Conservation (phyloP, 78 protist genomes). For the Dictyostelium purpureum region DNA sequence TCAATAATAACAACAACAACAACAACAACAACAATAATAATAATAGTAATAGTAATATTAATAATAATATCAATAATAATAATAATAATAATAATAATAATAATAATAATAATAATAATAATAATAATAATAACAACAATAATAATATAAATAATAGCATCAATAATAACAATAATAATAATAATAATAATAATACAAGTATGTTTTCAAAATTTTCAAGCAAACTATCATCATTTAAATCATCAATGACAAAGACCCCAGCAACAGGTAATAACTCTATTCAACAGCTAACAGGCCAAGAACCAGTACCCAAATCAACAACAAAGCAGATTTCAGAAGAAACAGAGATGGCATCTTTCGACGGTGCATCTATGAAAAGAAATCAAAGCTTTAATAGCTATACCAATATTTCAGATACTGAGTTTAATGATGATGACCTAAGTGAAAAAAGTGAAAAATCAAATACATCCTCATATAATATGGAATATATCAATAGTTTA, state of each 20-base stretch:
- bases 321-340: background rate
- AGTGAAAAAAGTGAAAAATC: slow-evolving; percentile 7
- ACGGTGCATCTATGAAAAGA: background rate
- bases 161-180: too few relatives aligned
- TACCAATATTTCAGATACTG: background rate
- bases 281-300: background rate
- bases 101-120: too few relatives aligned
- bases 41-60: background rate
- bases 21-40: background rate
- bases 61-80: background rate
- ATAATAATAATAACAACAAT: background rate
- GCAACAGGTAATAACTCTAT: background rate
- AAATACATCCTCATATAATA: background rate
- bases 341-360: slow-evolving; percentile 19
- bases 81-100: background rate
- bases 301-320: background rate
- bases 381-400: background rate
- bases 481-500: too few relatives aligned
- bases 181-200: background rate
- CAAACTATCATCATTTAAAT: background rate
- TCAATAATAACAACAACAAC: background rate
- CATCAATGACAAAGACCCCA: background rate
- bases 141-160: background rate
- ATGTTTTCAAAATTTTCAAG: background rate
- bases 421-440: slow-evolving; percentile 7